Evolutionary conservation across 2,329 filamentous ascomycete genomes (phyloP).

Genomic region (Fusarium hainanense): DNA sequence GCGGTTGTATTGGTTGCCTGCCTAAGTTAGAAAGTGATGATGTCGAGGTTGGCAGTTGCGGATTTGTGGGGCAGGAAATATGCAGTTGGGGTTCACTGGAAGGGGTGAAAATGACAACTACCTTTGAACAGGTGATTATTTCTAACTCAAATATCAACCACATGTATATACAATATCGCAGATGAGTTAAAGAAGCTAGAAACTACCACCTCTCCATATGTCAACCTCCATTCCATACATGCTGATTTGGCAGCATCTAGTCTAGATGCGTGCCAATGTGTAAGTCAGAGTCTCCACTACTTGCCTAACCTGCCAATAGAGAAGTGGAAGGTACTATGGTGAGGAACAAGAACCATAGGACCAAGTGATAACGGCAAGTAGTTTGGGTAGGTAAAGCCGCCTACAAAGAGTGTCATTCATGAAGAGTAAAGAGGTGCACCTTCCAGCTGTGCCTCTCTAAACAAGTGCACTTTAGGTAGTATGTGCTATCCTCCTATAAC

Average conservation of each 20-base stretch:
- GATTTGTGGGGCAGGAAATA: constrained; percentile 28
- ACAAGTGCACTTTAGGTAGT: too few species aligned
- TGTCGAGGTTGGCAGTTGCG: constrained; percentile 19
- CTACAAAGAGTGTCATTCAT: too few species aligned
- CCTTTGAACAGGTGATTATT: not conserved
- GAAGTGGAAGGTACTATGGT: not conserved
- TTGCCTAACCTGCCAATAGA: not conserved
- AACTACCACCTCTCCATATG: not conserved
- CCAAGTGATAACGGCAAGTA: not conserved
- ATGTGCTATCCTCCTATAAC: too few species aligned
- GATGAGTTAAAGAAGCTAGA: accelerated
- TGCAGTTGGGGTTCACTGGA: not conserved
- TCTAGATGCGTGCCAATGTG: not conserved
- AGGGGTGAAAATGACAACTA: not conserved
- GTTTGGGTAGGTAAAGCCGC: too few species aligned
- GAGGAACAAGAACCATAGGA: not conserved
- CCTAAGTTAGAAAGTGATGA: constrained; percentile 14
- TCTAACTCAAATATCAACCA: too few species aligned
- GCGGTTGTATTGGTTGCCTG: not conserved
- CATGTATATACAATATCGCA: not conserved
- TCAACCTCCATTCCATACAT: not conserved
- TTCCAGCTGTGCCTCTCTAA: too few species aligned
- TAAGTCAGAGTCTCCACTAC: not conserved
- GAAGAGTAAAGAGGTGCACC: too few species aligned
- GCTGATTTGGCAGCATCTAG: not conserved